Percentiles rank a stretch among this genome's conserved stretches.
Conservation (phyloP, 768 basidiomycete genomes). For the Kwoniella europaea region DNA sequence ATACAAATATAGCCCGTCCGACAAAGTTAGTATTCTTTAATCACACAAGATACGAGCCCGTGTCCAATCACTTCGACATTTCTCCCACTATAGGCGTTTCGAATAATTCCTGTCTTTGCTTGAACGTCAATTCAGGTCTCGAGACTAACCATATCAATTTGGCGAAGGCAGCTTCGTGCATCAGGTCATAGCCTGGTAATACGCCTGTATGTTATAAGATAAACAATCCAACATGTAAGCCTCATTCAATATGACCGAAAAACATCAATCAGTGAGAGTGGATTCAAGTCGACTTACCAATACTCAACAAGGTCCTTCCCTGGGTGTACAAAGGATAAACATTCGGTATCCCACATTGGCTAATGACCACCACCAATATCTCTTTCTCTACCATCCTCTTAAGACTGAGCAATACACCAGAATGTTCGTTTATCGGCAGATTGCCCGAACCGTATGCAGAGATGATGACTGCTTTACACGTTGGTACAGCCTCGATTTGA, state of each 20-base stretch:
- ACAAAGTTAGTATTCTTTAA: not conserved
- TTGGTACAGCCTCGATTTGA: conserved; percentile 46
- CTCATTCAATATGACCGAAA: not conserved
- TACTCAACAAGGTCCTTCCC: conserved; percentile 41
- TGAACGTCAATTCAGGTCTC: conserved; percentile 45
- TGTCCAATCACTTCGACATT: conserved; percentile 31
- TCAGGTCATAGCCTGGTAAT: conserved; percentile 50
- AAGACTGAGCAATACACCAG: conserved; percentile 36
- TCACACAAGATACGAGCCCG: not conserved
- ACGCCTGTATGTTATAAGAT: conserved; percentile 28
- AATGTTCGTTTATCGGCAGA: conserved; percentile 42
- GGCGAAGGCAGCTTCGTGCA: conserved; percentile 53
- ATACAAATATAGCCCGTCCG: not conserved
- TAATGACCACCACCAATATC: conserved; percentile 51
- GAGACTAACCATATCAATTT: conserved; percentile 53
- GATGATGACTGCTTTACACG: conserved; percentile 47
- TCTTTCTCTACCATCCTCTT: conserved; percentile 43
- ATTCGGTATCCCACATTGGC: conserved; percentile 50
- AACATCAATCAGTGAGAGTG: not conserved
- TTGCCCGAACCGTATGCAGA: conserved; percentile 49
- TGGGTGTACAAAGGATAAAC: conserved; percentile 53
- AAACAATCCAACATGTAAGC: not conserved
- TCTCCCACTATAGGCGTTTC: conserved; percentile 45
- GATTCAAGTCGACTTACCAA: conserved; percentile 25
- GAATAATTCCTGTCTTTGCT: conserved; percentile 45